Evolutionary conservation across 768 basidiomycete species (phyloP), one percentile per base, ranked within the genome.

Genomic region (Boletellus ananiceps): DNA sequence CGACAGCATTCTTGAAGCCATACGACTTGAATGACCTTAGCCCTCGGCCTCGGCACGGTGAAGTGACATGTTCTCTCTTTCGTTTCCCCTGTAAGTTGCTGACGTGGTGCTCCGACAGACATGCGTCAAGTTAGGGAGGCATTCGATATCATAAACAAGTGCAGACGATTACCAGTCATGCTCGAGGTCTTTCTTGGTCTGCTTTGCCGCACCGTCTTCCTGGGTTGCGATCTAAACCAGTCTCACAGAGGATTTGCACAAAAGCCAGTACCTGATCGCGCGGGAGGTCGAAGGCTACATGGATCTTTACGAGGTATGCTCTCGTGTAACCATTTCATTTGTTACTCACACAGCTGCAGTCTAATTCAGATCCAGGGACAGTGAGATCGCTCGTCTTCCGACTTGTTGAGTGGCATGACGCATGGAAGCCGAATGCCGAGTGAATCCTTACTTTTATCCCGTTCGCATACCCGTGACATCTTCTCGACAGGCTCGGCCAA

Each of bases 391-490:
- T 91, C 18, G 70, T 90, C 0, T 72, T 74, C 44, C 74, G 82
- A 32, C 65, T 91, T 4, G 68, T 81, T 15, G 76, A 82, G 19
- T 91, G 89, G 89, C 86, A 83, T 60, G 74, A 74, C 45, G 76
- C 79, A n/a, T 92, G 89, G 89, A 73, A 74, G 18, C 86, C 86
- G 1, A 75, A 77, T 13, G 58, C 68, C 39, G 85, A 86, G 86
- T 84, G 54, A 65, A 79, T 73, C 5, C 8, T 36, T 25, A 8
- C 21, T 32, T 16, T 35, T 31, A 25, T 40, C 38, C 33, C 52
- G 33, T 32, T 16, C 36, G 18, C 47, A 21, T 44, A 12, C 31
- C 35, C 33, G 32, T 45, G 34, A 52, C 37, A 19, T 33, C 19
- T 51, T 59, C 57, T 51, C 43, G 41, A 49, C 56, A 88, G 86